phyloP scores from a whole-genome alignment of 2,329 filamentous ascomycete species.

The Grosmannia clavigera region DNA sequence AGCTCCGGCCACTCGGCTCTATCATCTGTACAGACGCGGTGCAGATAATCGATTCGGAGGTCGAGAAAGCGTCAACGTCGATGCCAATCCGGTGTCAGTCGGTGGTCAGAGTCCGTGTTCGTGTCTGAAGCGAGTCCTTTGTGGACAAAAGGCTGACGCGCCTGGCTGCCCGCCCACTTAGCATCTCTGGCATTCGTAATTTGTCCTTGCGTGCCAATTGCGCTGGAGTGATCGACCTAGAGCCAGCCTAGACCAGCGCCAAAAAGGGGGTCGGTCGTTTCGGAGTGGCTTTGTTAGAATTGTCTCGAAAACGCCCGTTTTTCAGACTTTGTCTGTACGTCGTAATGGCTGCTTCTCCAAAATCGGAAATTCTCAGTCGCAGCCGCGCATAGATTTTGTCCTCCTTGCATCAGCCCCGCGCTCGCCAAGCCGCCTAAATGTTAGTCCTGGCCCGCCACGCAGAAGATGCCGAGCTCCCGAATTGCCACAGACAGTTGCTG shows the following conservation, averaged over 20 bases:
- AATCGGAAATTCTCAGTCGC: no score
- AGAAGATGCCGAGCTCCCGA: no score
- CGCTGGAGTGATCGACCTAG: neutral
- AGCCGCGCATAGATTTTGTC: no score
- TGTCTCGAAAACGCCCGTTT: constrained; percentile 13
- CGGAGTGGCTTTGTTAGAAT: constrained; percentile 26
- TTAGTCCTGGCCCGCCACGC: no score
- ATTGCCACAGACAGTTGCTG: no score
- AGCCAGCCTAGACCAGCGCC: constrained; percentile 8
- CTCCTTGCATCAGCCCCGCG: no score
- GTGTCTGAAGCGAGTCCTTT: neutral
- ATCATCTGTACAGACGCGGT: neutral
- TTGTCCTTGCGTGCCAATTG: neutral
- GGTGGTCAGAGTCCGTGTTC: neutral
- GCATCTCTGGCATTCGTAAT: neutral
- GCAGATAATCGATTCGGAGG: neutral
- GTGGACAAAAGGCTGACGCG: neutral
- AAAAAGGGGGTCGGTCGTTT: neutral
- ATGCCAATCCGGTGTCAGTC: neutral
- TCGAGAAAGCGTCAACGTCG: neutral
- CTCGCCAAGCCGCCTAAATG: no score
- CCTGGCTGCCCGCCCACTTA: neutral
- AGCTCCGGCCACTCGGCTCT: neutral
- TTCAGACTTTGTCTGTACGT: no score
- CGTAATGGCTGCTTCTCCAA: no score